These are phyloP conservation scores for Sistotremastrum niveocremeum DNA, from an alignment of 768 basidiomycete species.

Conservation along the genomic window DNA sequence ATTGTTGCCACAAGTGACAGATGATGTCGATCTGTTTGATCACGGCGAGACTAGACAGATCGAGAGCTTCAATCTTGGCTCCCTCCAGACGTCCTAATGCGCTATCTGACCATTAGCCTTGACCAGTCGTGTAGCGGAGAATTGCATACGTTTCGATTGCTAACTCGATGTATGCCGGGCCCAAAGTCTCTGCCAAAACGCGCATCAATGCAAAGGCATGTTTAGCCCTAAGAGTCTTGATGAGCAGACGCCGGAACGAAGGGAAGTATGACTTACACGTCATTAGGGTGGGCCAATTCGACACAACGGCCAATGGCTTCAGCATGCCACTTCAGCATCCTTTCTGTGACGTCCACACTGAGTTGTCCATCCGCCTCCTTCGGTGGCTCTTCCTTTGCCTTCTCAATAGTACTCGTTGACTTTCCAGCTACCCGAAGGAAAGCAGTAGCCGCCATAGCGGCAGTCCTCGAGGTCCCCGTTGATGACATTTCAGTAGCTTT, in stretches of 20 bases:
- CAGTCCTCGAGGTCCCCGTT: conserved; percentile 48
- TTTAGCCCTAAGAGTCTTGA: conserved; percentile 50
- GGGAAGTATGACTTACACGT: conserved; percentile 52
- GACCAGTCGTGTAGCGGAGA: too few relatives aligned
- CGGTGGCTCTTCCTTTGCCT: conserved; percentile 50
- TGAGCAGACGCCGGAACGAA: conserved; percentile 3
- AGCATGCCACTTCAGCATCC: conserved; percentile 94
- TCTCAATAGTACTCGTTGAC: conserved; percentile 28
- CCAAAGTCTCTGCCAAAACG: conserved; percentile 78
- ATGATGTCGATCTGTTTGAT: conserved; percentile 71
- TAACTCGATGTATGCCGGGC: conserved; percentile 74
- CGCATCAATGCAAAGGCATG: conserved; percentile 73
- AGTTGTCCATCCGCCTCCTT: conserved; percentile 75
- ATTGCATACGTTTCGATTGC: conserved; percentile 82
- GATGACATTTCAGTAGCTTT: conserved; percentile 32
- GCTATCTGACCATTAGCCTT: conserved; percentile 23
- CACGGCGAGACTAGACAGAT: conserved; percentile 48
- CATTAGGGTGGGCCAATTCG: conserved; percentile 68
- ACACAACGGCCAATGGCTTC: conserved; percentile 92
- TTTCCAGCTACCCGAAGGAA: conserved; percentile 78
- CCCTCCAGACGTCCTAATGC: conserved; percentile 58
- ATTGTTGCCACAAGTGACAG: conserved; percentile 95
- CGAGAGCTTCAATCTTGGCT: conserved; percentile 60
- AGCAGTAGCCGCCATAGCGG: conserved; percentile 77
- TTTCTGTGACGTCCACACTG: conserved; percentile 65